These are phyloP conservation scores for Oryza officinalis DNA, from an alignment of 176 grass and related monocot genomes.

Conservation along the genomic window DNA sequence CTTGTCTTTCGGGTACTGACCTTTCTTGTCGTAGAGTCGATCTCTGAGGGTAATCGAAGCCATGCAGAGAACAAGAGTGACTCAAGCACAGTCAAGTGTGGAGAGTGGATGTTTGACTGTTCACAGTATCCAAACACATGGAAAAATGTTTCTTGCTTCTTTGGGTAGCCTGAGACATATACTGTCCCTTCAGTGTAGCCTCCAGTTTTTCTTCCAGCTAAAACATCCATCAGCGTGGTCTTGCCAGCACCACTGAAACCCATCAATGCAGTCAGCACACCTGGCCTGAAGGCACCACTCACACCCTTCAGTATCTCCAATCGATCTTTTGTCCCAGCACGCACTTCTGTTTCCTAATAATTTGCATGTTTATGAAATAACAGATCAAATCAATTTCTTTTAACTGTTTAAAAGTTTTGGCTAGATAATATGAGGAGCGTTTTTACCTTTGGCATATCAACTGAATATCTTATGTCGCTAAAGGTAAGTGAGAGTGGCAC, in stretches of 20 bases:
- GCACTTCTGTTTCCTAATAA: constrained; percentile 34
- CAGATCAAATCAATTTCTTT: background rate
- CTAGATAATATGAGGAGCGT: background rate
- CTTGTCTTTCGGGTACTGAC: background rate
- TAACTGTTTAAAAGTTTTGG: background rate
- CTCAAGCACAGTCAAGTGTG: constrained; percentile 34
- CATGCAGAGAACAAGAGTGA: constrained; percentile 45
- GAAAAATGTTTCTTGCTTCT: constrained; percentile 49
- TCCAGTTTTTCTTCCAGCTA: constrained; percentile 41
- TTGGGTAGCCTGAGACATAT: constrained; percentile 28
- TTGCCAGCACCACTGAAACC: constrained; percentile 44
- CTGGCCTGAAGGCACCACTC: constrained; percentile 45
- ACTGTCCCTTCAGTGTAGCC: constrained; percentile 41
- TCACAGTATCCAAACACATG: constrained; percentile 44
- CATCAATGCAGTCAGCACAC: constrained; percentile 48
- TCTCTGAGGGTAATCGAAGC: constrained; percentile 35
- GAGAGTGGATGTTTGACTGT: constrained; percentile 36
- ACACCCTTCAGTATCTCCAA: constrained; percentile 28
- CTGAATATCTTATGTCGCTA: constrained; percentile 59
- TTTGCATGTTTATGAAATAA: background rate
- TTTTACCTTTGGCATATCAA: constrained; percentile 57
- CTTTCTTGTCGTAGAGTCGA: constrained; percentile 39
- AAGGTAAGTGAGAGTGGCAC: constrained; percentile 59
- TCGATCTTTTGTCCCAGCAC: constrained; percentile 4
- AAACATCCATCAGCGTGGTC: constrained; percentile 42